Evolutionary conservation across 2,329 filamentous ascomycete species (phyloP).

Genomic region (Trichoderma polysporum): DNA sequence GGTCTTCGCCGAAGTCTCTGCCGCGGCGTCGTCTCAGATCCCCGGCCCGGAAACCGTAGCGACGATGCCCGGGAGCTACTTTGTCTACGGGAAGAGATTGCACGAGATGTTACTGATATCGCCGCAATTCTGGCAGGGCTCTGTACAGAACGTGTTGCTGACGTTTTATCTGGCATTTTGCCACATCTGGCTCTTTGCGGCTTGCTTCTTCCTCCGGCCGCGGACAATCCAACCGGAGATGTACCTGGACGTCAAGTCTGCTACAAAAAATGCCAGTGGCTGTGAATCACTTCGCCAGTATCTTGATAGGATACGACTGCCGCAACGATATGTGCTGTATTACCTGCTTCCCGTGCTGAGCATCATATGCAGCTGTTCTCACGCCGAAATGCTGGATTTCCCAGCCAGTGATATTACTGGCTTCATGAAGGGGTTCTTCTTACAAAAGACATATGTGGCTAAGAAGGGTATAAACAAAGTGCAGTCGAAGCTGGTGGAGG

Average conservation of each 20-base stretch:
- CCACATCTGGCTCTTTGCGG: slow-evolving; percentile 54
- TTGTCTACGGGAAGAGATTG: slow-evolving; percentile 54
- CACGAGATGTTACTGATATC: slow-evolving; percentile 46
- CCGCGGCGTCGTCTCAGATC: background rate
- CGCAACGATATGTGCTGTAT: slow-evolving; percentile 45
- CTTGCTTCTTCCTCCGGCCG: slow-evolving; percentile 49
- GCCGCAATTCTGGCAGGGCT: slow-evolving; percentile 35
- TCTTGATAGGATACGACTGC: slow-evolving; percentile 48
- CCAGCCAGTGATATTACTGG: slow-evolving; percentile 53
- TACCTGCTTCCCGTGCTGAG: slow-evolving; percentile 57
- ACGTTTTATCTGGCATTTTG: slow-evolving; percentile 45
- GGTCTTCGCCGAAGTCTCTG: slow-evolving; percentile 42
- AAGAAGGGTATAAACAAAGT: slow-evolving; percentile 50
- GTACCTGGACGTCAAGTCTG: background rate
- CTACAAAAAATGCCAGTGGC: background rate
- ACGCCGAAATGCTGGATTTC: slow-evolving; percentile 49
- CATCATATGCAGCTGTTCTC: slow-evolving; percentile 55
- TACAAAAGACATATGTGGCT: slow-evolving; percentile 53
- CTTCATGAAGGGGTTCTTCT: slow-evolving; percentile 45
- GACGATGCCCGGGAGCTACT: slow-evolving; percentile 41
- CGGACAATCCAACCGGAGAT: background rate
- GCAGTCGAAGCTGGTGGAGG: slow-evolving; percentile 45
- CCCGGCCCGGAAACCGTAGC: slow-evolving; percentile 20
- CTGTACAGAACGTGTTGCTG: slow-evolving; percentile 44
- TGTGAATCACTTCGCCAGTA: slow-evolving; percentile 51